Base-by-base conservation (phyloP, 371 early-diverging fungal species). In the Mortierella sp. region DNA sequence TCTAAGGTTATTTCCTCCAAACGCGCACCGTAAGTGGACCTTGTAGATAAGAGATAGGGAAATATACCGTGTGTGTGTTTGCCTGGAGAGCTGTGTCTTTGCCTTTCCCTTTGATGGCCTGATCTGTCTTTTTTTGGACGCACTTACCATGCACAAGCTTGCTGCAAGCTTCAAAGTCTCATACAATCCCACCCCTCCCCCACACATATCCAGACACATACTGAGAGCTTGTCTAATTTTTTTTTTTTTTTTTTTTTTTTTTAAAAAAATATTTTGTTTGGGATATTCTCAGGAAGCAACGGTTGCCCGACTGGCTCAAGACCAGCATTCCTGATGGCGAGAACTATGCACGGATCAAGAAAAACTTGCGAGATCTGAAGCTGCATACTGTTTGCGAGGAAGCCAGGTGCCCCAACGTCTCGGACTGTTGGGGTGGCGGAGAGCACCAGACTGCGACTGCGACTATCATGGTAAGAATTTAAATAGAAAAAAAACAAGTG, bases 391-490 rank as follows among this genome's bases (percentile, higher is more conserved):
- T 95, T 19, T 96, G 96, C 81, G 96, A 96, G 79, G 98, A 98
- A 75, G 98, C 99, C 18, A 88, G 93, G 75, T 99, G 99, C 83
- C 99, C 99, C 19, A 99, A 99, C 85, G 94, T 98, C 81, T 94
- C 96, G 57, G 97, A 97, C 76, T 99, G 99, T 84, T 98, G 98
- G 99, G 97, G 98, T 62, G 98, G 98, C 30, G 94, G 97, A 63
- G 96, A 98, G 75, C 92, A 94, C 81, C 89, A 93, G 62, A 98
- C 97, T 12, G 98, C 99, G 1, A 99, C 99, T 0, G 99, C 99
- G 0, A 99, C 99, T 12, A 98, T 99, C 68, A 99, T 98, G 98
- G 90, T 89, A 76, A 63, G 44, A 60, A 26, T 16, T 28, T 16
- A 58, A 1, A 15, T 19, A 37, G 0, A 26, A 53, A n/a, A 14